Evolutionary conservation across 768 basidiomycete species (phyloP), one percentile per base, ranked within the genome.

Genomic region (Boletellus ananiceps): DNA sequence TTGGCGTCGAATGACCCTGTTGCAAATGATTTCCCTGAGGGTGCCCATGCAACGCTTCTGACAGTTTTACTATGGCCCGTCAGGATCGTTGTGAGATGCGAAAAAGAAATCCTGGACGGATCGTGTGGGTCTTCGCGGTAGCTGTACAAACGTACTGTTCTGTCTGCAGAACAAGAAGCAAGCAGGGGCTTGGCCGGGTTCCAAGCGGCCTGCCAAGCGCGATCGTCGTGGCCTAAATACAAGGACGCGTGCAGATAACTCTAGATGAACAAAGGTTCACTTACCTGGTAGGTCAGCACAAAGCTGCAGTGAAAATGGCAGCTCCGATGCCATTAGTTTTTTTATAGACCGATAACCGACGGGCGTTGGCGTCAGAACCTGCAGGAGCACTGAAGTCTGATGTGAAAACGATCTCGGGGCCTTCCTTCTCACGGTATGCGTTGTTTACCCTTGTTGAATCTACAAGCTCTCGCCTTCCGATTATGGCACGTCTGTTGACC

Each of bases 121-220:
- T 68, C 59, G 27, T 60, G 46, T 18, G 50, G 44, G 32, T 57
- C 60, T 25, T 40, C 50, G 23, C 62, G 57, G 71, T 94, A 97
- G 21, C 73, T 73, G 65, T 91, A 97, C 40, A 98, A 69, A 36
- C 93, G 79, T 47, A 98, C 86, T 2, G 90, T 82, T 69, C 92
- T 96, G 70, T 99, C 96, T 6, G 88, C 83, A 5, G 95, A 97
- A 65, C 94, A 99, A 5, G 93, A 93, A 0, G 95, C 93, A 13
- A 99, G 72, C 16, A 94, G 61, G 0, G 88, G 81, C 47, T 86
- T 81, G 3, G 74, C 69, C 0, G 92, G 89, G 65, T 95, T 95
- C 90, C 93, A 98, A 5, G 89, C 81, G 25, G 89, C 74, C 46
- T 83, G 74, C 94, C 94, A 98, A 7, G 84, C 89, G 46, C 88